These are phyloP conservation scores for Mrakia frigida DNA, from an alignment of 768 basidiomycete species.

Conservation along the genomic window DNA sequence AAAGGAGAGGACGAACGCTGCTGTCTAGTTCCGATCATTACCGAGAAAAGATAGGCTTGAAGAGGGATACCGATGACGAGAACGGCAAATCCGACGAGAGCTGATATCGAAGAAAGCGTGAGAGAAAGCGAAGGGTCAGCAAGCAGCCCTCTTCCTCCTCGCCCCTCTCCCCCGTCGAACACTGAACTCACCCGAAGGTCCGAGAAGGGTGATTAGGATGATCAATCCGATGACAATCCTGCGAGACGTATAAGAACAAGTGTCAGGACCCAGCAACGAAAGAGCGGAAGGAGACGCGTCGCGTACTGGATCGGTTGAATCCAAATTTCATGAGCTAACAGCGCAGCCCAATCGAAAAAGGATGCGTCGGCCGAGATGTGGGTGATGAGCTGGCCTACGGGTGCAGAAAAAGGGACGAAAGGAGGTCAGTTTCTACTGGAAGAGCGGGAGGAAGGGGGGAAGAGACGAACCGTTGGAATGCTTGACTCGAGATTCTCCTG, in stretches of 20 bases:
- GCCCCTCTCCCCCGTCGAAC: too few species aligned
- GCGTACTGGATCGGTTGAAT: slow-evolving; percentile 52
- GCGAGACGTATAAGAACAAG: slow-evolving; percentile 32
- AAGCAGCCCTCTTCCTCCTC: too few species aligned
- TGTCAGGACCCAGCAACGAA: not conserved
- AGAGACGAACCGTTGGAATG: slow-evolving; percentile 54
- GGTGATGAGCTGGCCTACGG: slow-evolving; percentile 54
- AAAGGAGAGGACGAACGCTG: not conserved
- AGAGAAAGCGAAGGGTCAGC: too few species aligned
- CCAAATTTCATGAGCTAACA: slow-evolving; percentile 50
- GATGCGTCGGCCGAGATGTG: slow-evolving; percentile 63
- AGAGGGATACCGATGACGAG: slow-evolving; percentile 58
- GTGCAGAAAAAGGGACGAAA: too few species aligned
- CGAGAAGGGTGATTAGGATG: slow-evolving; percentile 61
- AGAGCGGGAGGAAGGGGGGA: not conserved
- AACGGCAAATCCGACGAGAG: slow-evolving; percentile 61
- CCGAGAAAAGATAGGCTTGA: slow-evolving; percentile 52
- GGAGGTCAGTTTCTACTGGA: not conserved
- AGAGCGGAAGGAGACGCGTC: not conserved
- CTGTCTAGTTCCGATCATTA: slow-evolving; percentile 48
- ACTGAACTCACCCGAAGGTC: slow-evolving; percentile 49
- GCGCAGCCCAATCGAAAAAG: slow-evolving; percentile 52
- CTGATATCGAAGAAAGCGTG: slow-evolving; percentile 40
- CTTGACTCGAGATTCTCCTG: slow-evolving; percentile 55
- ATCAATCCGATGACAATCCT: slow-evolving; percentile 57